These are phyloP conservation scores for Vigna hirtella DNA, from an alignment of 306 rosid species.

Conservation along the genomic window DNA sequence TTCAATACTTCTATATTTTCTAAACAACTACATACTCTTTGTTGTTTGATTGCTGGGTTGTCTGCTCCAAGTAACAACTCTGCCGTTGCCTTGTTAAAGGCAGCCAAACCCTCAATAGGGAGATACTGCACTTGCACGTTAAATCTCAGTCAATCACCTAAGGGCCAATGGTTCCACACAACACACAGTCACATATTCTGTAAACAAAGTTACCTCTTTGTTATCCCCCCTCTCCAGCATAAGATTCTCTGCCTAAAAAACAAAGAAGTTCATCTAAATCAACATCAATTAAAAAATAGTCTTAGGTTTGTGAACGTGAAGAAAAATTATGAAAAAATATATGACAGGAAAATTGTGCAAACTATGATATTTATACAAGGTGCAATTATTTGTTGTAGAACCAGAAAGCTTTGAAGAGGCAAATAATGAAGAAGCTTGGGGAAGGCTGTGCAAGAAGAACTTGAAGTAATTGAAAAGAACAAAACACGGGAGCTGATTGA, in stretches of 20 bases:
- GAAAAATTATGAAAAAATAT: conserved; percentile 9
- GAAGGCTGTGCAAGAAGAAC: no score
- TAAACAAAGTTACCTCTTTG: conserved; percentile 76
- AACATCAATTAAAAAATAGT: conserved; percentile 5
- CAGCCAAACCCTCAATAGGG: conserved; percentile 98
- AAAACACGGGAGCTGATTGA: no score
- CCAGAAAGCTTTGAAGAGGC: no score
- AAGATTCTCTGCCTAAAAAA: conserved; percentile 82
- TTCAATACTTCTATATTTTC: conserved; percentile 4
- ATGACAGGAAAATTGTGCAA: neutral
- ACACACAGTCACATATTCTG: conserved; percentile 28
- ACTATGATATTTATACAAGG: neutral
- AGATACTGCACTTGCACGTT: conserved; percentile 69
- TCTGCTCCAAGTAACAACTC: conserved; percentile 90
- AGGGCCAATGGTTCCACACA: conserved; percentile 28
- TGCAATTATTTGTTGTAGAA: no score
- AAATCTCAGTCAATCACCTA: conserved; percentile 42
- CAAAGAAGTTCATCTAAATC: conserved; percentile 20
- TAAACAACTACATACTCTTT: conserved; percentile 59
- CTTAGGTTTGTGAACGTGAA: conserved; percentile 25
- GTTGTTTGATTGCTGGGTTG: conserved; percentile 77
- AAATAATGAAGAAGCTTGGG: no score
- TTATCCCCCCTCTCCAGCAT: conserved; percentile 89
- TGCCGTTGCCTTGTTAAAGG: conserved; percentile 91
- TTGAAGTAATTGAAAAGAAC: no score